Evolutionary conservation across 83 land plant species (phyloP), one percentile per base, ranked within the genome.

Genomic region (Isoetes engelmannii): DNA sequence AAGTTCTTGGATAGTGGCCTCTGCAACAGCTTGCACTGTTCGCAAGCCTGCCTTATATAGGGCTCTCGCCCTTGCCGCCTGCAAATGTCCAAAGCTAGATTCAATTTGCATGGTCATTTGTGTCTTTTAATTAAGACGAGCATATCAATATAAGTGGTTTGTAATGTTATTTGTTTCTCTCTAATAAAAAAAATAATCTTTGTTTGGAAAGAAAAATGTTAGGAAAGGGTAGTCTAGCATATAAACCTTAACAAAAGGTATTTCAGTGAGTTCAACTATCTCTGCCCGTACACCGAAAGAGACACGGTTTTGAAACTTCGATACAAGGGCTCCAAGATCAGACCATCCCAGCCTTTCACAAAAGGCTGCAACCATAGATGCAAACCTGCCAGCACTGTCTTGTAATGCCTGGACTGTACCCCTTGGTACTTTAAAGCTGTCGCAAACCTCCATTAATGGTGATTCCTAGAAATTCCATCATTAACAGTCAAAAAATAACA

Each of bases 241-340:
- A 58, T 4, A 45, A 17, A 87, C 98, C 86, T 94, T 94, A 7
- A 94, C 93, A 79, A 80, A 88, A 13, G 96, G 99, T 59, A 94
- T 94, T 21, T 82, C 83, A 62, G 97, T 89, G 5, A 94, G 93
- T 50, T 90, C 99, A 13, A 81, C 97, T 70, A 94, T 94, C 75
- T 94, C 99, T 64, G 99, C 96, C 74, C 86, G 76, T 15, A 94
- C 99, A 47, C 99, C 99, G 84, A 94, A 94, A 48, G 90, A 94
- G 54, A 94, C 97, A 58, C 99, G 92, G 69, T 82, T 90, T 71
- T 90, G 99, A 50, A 94, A 94, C 75, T 90, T 94, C 17, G 90
- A 83, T 68, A 94, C 84, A 68, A 94, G 74, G 21, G 92, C 92
- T 70, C 88, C 97, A 21, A 94, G 61, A 72, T 94, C 99, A 72